Evolutionary conservation across 371 early-diverging fungal species (phyloP), one percentile per base, ranked within the genome.

Genomic region (Coelomomyces lativittatus): DNA sequence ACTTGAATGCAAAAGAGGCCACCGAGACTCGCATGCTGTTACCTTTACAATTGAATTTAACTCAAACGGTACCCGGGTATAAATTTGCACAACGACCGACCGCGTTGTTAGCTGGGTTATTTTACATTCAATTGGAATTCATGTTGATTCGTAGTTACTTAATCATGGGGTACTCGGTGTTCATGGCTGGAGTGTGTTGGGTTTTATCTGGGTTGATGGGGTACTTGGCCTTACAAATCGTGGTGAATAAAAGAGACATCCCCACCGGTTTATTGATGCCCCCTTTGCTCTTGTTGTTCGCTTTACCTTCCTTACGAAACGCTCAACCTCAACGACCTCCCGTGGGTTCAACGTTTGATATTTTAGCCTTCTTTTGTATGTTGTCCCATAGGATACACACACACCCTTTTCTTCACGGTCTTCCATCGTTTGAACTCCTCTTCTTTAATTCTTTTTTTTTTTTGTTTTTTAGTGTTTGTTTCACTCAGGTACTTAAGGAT

Each of bases 71-170:
- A 1, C 11, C 30, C 27, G 43, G 43, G 9, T 10, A 29, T 2
- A 27, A 12, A 11, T 27, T 41, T 6, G 43, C 67, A 66, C 39
- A 56, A 63, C 50, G 69, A 70, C 14, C 60, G 70, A 31, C 41
- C 71, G 15, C 70, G 70, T 6, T 75, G 69, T 46, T 64, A 63
- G 28, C 71, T 68, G 55, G 71, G 75, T 38, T 65, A 45, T 8
- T 12, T 45, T 8, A 25, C 53, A 28, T 56, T 50, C 1, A 41
- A 44, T 2, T 14, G 55, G 33, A 40, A 51, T 35, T 46, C 43
- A 9, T 9, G 0, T 11, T 46, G 4, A 15, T 36, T 4, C 47
- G 47, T 0, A 21, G 21, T 30, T 15, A 40, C 8, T 28, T 46
- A 6, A 46, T 37, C 4, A 7, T 46, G 7, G 47, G 47, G 1